Percentiles rank a stretch among this genome's conserved stretches.
phyloP scores from a whole-genome alignment of 2,329 filamentous ascomycete species.

The Tolypocladium ophioglossoides region DNA sequence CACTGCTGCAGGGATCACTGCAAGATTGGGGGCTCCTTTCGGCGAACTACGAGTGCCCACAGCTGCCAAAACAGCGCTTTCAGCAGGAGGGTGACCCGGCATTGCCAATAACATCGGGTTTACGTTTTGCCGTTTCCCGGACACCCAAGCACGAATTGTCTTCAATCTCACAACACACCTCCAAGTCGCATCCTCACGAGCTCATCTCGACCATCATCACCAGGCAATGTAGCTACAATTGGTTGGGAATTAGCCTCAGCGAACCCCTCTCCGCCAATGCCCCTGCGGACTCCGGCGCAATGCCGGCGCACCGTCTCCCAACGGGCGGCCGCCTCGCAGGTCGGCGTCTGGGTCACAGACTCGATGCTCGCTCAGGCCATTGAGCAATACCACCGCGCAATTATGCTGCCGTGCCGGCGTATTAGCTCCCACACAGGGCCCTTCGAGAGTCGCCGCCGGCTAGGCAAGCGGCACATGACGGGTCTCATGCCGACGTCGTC shows the following conservation, averaged over 20 bases:
- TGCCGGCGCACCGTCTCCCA: conserved; percentile 14
- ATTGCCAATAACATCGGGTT: background rate
- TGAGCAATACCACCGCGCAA: conserved; percentile 17
- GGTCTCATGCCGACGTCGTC: conserved; percentile 31
- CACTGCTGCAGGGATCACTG: background rate
- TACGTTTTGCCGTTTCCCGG: background rate
- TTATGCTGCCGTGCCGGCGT: conserved; percentile 12
- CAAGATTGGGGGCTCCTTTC: background rate
- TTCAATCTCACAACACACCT: background rate
- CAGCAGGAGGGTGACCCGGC: background rate
- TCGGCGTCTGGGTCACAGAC: conserved; percentile 21
- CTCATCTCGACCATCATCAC: background rate
- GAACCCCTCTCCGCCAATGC: conserved; percentile 13
- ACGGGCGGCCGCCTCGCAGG: conserved; percentile 8
- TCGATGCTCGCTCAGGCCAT: conserved; percentile 20
- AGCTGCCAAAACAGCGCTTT: background rate
- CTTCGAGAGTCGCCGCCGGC: conserved; percentile 41
- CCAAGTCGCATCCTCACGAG: background rate
- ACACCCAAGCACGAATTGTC: background rate
- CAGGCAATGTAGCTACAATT: background rate
- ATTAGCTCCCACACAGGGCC: conserved; percentile 39
- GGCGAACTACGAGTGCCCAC: background rate
- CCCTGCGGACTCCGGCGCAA: conserved; percentile 15
- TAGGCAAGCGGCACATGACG: conserved; percentile 43
- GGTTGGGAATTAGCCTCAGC: background rate